Evolutionary conservation across 495 filamentous ascomycete genomes (phyloP), one percentile per base, ranked within the genome.

Genomic region (Podospora pseudopauciseta): DNA sequence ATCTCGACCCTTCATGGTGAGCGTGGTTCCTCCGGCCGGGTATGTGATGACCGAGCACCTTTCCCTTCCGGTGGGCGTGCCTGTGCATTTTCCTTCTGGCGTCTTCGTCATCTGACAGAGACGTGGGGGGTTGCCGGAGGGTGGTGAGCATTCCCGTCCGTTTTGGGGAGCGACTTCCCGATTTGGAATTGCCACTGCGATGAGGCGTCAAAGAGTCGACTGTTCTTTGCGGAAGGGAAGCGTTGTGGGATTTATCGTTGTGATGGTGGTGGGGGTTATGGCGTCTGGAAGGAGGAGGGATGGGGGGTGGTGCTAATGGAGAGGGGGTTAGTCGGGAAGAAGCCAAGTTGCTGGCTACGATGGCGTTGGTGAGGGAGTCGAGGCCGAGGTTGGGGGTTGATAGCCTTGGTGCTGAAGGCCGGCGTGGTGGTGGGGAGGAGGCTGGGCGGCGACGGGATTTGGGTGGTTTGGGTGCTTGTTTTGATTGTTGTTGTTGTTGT

Each of bases 1-100:
- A 91, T 23, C 93, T 87, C 54, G 91, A 86, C 3, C 93, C 94
- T 77, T 98, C 94, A 73, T 91, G 89, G 75, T 97, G 93, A 70
- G 94, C 92, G 76, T 99, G 78, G 80, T 87, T 76, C 75, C 71
- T 15, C 7, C 39, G 5, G 72, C 69, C 62, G n/a, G 20, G 39
- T 16, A 70, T 5, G 19, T 55, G 57, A 6, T 78, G 70, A 13
- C 39, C 39, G 3, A 49, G 39, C 23, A 76, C 63, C 66, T 81
- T 82, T 67, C 61, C 61, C 18, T 75, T 80, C 18, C 76, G 65
- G n/a, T 27, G 56, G 65, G 39, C 71, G 60, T 77, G 77, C 15
- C 83, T 82, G 63, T 82, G 84, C 66, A 80, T 78, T 34, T 80
- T 75, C 34, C 77, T 82, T 44, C 74, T 78, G 32, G 75, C 79